phyloP scores from a whole-genome alignment of 768 basidiomycete species.

The Strobilomyces dryophilus region DNA sequence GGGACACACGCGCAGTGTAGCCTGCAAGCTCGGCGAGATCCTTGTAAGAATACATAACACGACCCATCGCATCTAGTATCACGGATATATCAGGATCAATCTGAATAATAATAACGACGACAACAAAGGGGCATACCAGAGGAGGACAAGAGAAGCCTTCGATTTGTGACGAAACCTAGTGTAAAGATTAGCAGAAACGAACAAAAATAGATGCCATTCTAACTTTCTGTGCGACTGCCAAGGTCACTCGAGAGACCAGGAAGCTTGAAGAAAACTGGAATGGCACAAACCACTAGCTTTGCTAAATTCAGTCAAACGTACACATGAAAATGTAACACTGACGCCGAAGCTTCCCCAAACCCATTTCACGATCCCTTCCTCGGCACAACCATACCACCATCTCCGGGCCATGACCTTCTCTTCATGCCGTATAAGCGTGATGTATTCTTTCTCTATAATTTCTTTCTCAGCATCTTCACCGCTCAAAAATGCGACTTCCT shows the following conservation, averaged over 20 bases:
- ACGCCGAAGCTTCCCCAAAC: slow-evolving; percentile 95
- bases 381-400: slow-evolving; percentile 88
- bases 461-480: slow-evolving; percentile 90
- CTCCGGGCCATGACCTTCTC: slow-evolving; percentile 71
- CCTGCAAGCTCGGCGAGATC: slow-evolving; percentile 94
- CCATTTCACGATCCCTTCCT: slow-evolving; percentile 97
- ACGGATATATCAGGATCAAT: background rate
- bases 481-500: slow-evolving; percentile 85
- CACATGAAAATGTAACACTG: slow-evolving; percentile 27
- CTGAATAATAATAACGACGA: background rate
- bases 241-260: slow-evolving; percentile 73
- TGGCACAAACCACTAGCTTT: slow-evolving; percentile 82
- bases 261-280: slow-evolving; percentile 88
- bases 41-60: slow-evolving; percentile 97
- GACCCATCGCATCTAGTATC: slow-evolving; percentile 79
- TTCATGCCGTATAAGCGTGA: slow-evolving; percentile 80
- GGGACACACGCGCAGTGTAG: slow-evolving; percentile 88
- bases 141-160: slow-evolving; percentile 81
- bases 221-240: slow-evolving; percentile 87
- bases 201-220: background rate
- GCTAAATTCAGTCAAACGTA: slow-evolving; percentile 9
- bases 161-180: slow-evolving; percentile 93
- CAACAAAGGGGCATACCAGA: slow-evolving; percentile 47
- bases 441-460: slow-evolving; percentile 86
- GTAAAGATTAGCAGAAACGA: background rate